These are phyloP conservation scores for Trichoderma cornu-damae DNA, from an alignment of 2,329 filamentous ascomycete species.

Conservation along the genomic window DNA sequence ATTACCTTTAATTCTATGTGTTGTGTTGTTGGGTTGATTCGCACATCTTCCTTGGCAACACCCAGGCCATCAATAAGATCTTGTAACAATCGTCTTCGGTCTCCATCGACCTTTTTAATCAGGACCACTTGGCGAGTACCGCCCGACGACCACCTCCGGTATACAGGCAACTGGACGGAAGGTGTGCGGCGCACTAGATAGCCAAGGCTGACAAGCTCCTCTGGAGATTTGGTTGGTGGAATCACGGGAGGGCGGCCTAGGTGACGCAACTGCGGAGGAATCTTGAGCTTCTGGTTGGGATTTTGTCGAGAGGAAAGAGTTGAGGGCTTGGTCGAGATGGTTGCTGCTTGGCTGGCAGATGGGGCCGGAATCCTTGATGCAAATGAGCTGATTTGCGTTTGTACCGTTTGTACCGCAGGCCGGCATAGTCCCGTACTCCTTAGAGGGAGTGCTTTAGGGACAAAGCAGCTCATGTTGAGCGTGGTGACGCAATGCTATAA, in stretches of 20 bases:
- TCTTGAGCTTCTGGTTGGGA: slow-evolving; percentile 27
- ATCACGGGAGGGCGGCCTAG: slow-evolving; percentile 28
- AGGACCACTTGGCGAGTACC: slow-evolving; percentile 70
- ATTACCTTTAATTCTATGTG: slow-evolving; percentile 71
- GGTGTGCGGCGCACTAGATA: slow-evolving; percentile 71
- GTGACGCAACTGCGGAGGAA: slow-evolving; percentile 25
- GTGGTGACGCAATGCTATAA: neutral
- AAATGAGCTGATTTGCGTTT: slow-evolving; percentile 4
- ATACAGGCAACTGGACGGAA: slow-evolving; percentile 69
- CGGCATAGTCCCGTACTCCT: slow-evolving; percentile 22
- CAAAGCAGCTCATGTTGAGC: slow-evolving; percentile 27
- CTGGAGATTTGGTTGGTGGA: slow-evolving; percentile 29
- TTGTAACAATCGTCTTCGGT: slow-evolving; percentile 56
- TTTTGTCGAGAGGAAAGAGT: slow-evolving; percentile 26
- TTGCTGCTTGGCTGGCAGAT: slow-evolving; percentile 21
- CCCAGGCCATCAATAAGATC: slow-evolving; percentile 58
- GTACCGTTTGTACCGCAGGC: neutral
- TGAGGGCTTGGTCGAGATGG: slow-evolving; percentile 24
- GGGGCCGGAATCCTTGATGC: slow-evolving; percentile 20
- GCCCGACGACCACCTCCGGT: slow-evolving; percentile 66
- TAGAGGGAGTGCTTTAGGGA: slow-evolving; percentile 24
- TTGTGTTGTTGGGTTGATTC: slow-evolving; percentile 56
- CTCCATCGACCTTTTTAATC: slow-evolving; percentile 74
- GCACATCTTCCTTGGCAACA: slow-evolving; percentile 50
- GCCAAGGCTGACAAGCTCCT: slow-evolving; percentile 35